Evolutionary conservation across 2,329 filamentous ascomycete genomes (phyloP), one percentile per base, ranked within the genome.

Genomic region (Aspergillus ruber): DNA sequence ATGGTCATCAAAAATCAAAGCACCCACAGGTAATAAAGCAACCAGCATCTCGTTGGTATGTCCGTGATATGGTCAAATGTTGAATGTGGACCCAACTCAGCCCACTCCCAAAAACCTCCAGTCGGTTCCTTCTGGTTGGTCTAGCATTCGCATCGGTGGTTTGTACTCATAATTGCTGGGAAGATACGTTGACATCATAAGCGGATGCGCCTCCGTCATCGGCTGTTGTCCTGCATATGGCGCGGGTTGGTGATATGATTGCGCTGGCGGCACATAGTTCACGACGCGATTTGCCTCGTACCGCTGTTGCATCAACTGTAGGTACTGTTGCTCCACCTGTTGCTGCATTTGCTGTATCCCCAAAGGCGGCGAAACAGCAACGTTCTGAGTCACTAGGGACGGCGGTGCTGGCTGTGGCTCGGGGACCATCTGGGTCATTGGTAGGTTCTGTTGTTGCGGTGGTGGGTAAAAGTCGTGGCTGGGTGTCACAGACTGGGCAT

Each of bases 61-160:
- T 29, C 25, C 10, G 25, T 29, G 2, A 29, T 12, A 29, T 29
- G 25, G 25, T 29, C 25, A 29, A 12, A 29, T 29, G 25, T 29
- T 29, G 25, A 29, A 29, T 29, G 25, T 12, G 12, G 25, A 38
- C 18, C 18, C 35, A 15, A 13, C 17, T 65, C 56, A 68, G 25
- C 65, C 64, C 47, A 67, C 63, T 35, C 67, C 66, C 49, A 69
- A 54, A 56, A 68, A 69, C 6, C 60, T 56, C 66, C 66, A 69
- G 58, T 69, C 66, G 44, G 66, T 69, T 50, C 66, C 67, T 50
- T 68, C 67, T 47, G 65, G 59, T 54, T 67, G 65, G 45, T 66
- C 64, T 48, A 69, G 55, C 25, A 69, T 57, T 43, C 64, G 62
- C 41, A 59, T 48, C 25, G 56, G 59, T 52, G 58, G 50, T 50